These are phyloP conservation scores for Dipodascopsis uninucleata DNA, from an alignment of 805 yeast genomes.

Conservation along the genomic window DNA sequence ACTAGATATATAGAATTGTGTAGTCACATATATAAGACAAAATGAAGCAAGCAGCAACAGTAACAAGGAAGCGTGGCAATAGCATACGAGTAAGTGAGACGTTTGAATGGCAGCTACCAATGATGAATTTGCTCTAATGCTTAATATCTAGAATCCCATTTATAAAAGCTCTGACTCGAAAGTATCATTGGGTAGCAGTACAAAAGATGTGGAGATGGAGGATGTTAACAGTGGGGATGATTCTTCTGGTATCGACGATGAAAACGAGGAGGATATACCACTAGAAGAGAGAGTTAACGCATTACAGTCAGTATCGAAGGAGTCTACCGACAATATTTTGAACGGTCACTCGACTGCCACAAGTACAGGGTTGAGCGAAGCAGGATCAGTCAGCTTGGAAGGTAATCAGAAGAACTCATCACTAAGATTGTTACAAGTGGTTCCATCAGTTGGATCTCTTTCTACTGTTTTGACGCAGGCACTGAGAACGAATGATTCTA, in stretches of 20 bases:
- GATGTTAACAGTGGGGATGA: constrained; percentile 25
- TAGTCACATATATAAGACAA: too few relatives aligned
- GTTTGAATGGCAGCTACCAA: too few relatives aligned
- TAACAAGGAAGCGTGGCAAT: too few relatives aligned
- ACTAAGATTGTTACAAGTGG: constrained; percentile 27
- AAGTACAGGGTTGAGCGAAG: neutral
- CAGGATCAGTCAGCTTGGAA: neutral
- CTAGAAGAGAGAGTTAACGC: constrained; percentile 43
- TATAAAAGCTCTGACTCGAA: constrained; percentile 38
- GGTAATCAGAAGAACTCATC: neutral
- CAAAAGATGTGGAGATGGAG: constrained; percentile 32
- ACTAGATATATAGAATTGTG: too few relatives aligned
- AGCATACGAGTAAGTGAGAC: too few relatives aligned
- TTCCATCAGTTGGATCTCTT: constrained; percentile 65
- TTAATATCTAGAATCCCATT: neutral
- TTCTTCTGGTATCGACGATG: constrained; percentile 31
- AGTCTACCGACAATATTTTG: neutral
- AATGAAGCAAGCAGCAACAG: too few relatives aligned
- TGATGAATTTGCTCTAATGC: neutral
- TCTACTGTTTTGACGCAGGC: constrained; percentile 87
- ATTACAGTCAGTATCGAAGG: constrained; percentile 29
- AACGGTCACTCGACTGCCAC: constrained; percentile 18
- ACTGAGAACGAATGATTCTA: constrained; percentile 76
- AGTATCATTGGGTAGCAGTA: constrained; percentile 36
- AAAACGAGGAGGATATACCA: constrained; percentile 45